Evolutionary conservation across 2,329 filamentous ascomycete genomes (phyloP), one percentile per base, ranked within the genome.

Genomic region (Cytospora mali): DNA sequence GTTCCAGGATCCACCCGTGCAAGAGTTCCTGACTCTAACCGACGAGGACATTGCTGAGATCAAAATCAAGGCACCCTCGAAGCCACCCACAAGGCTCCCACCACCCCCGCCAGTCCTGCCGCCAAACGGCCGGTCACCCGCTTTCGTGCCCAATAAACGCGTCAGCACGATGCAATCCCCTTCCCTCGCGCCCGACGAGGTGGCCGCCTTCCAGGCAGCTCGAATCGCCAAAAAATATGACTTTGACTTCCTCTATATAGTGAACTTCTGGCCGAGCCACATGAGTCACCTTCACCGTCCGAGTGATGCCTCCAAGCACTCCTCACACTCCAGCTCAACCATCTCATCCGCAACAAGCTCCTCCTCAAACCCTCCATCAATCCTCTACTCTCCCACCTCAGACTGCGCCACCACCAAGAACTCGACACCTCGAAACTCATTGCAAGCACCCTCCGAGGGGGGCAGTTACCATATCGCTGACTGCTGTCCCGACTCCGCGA

Each of bases 41-140:
- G 84, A 86, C 64, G 83, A 87, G 31, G 84, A 86, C 61, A 84
- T 87, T 64, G 82, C 83, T 10, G 84, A 86, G 67, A 72, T 66
- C 9, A 64, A 51, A 9, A 50, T 62, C 53, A 69, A 68, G 68
- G 50, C 29, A 4, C 60, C 58, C 21, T 61, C 62, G 11, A 58
- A 59, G 28, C 61, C n/a, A 69, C 69, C 42, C 64, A 64, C 49
- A 39, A 50, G 35, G n/a, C 33, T 62, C 31, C 39, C 58, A 53
- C 62, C 62, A 6, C 59, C 62, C 2, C 61, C 62, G 18, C 59
- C 66, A 1, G 39, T 58, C 39, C 49, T 62, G 2, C 60, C 62
- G 1, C 57, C 61, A 23, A 60, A 18, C 18, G 23, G 55, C 3
- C 56, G 72, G 31, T 68, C 69, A 10, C 74, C 76, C 3, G 70